These are phyloP conservation scores for Trichoderma virens DNA, from an alignment of 495 filamentous ascomycete species.

Conservation along the genomic window DNA sequence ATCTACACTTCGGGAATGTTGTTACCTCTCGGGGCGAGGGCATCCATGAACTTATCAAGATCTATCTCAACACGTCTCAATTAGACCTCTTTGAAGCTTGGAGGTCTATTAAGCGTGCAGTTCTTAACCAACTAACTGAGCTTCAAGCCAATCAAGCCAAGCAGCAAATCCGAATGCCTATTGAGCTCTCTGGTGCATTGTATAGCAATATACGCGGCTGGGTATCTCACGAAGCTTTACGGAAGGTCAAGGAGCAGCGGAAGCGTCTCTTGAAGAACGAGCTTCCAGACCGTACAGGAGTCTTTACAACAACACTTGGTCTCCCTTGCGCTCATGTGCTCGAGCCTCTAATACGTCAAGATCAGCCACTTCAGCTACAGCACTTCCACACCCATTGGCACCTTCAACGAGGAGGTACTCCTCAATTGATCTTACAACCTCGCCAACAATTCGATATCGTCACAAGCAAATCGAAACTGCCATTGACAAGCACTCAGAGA, in stretches of 20 bases:
- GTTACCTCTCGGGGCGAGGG: slow-evolving; percentile 2
- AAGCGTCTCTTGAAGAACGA: neutral
- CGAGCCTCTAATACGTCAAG: neutral
- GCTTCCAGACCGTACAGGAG: neutral
- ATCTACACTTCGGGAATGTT: slow-evolving; percentile 7
- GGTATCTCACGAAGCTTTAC: slow-evolving; percentile 7
- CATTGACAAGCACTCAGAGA: neutral
- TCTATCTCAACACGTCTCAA: slow-evolving; percentile 3
- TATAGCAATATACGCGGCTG: neutral
- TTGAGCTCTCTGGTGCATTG: neutral
- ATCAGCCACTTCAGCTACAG: neutral
- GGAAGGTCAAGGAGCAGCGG: slow-evolving; percentile 4
- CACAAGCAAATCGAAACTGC: neutral
- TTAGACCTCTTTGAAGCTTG: slow-evolving; percentile 8
- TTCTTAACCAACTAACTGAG: slow-evolving; percentile 4
- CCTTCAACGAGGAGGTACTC: neutral
- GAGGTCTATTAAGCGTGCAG: neutral
- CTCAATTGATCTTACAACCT: too few species aligned
- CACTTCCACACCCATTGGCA: neutral
- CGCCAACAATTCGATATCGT: neutral
- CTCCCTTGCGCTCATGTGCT: neutral
- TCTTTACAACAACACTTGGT: neutral
- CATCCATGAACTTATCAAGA: neutral
- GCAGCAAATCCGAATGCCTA: slow-evolving; percentile 1
- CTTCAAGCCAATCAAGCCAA: neutral